Evolutionary conservation across 345 rosid genomes (phyloP).

Genomic region (Eucalyptus dawsonii): DNA sequence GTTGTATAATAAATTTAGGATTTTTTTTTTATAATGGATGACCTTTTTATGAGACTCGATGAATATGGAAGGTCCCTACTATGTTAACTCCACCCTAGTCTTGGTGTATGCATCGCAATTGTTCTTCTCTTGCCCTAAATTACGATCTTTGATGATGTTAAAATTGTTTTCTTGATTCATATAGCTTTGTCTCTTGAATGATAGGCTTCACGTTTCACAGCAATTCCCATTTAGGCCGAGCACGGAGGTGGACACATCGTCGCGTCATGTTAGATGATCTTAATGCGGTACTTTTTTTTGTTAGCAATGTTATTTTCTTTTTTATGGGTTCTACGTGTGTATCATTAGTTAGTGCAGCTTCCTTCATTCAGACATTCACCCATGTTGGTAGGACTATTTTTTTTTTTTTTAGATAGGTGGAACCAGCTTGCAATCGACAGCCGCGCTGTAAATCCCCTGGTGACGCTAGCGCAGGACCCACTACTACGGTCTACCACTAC

Average conservation of each 20-base stretch:
- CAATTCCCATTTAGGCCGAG: neutral
- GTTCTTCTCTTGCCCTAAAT: neutral
- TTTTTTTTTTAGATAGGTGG: no score
- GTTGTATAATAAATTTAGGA: no score
- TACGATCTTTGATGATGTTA: neutral
- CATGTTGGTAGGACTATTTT: neutral
- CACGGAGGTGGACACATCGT: neutral
- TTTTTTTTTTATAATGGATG: neutral
- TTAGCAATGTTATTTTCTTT: neutral
- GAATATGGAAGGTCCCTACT: neutral
- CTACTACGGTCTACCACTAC: no score
- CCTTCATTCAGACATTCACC: neutral
- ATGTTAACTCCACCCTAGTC: neutral
- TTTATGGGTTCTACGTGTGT: neutral
- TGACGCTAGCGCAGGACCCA: no score
- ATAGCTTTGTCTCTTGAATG: neutral
- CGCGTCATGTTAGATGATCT: neutral
- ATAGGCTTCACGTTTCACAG: accelerated
- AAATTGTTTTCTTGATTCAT: neutral
- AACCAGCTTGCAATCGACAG: no score
- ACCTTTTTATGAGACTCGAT: neutral
- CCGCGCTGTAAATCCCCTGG: no score
- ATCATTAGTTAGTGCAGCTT: neutral
- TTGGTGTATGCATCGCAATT: neutral
- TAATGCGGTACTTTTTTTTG: neutral